Evolutionary conservation across 73 alveolate genomes (phyloP).

Genomic region (Strombidium stylifer): DNA sequence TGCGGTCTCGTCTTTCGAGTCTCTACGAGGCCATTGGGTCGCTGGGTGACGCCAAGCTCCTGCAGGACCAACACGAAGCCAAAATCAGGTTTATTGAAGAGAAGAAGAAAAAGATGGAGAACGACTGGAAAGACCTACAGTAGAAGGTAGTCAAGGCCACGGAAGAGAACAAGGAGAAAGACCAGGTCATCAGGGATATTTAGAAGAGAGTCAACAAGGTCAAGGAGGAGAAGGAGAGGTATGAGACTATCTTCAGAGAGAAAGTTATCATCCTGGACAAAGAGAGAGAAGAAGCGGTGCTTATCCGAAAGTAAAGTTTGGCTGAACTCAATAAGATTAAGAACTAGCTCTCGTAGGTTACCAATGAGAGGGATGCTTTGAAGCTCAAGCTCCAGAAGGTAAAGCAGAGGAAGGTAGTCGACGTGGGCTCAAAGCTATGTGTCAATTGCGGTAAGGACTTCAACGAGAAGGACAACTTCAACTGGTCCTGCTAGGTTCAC

Average conservation of each 20-base stretch:
- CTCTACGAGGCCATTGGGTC: not conserved
- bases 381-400: not conserved
- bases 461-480: slow-evolving; percentile 52
- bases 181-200: not conserved
- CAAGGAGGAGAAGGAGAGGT: not conserved
- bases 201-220: not conserved
- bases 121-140: not conserved
- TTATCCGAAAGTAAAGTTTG: not conserved
- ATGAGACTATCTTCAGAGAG: not conserved
- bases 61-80: not conserved
- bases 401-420: slow-evolving; percentile 10
- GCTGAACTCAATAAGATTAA: not conserved
- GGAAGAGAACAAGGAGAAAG: not conserved
- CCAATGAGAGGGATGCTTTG: not conserved
- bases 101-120: not conserved
- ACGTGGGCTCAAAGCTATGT: slow-evolving; percentile 34
- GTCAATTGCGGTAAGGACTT: slow-evolving; percentile 43
- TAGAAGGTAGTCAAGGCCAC: not conserved
- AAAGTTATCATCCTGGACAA: not conserved
- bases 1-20: not conserved
- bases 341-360: not conserved
- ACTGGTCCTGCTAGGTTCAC: slow-evolving; percentile 62
- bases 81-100: not conserved
- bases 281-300: not conserved
- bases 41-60: not conserved